phyloP scores from a whole-genome alignment of 2,329 filamentous ascomycete genomes.

The Colletotrichum sp. region DNA sequence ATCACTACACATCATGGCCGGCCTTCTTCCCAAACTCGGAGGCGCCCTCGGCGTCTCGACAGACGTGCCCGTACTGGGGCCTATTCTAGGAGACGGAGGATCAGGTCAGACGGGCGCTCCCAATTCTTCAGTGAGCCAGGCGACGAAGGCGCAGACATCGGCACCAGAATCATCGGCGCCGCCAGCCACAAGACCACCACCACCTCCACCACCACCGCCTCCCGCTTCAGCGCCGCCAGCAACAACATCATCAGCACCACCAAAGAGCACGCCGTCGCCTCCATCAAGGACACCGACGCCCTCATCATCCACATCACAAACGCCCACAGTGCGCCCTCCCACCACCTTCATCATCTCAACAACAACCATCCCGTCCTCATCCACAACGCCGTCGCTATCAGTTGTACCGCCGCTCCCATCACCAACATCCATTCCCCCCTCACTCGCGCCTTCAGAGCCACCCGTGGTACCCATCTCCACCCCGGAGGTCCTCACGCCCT shows the following conservation, averaged over 20 bases:
- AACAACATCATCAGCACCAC: neutral
- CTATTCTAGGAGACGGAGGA: neutral
- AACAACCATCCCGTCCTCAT: neutral
- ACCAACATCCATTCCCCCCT: neutral
- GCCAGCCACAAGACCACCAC: neutral
- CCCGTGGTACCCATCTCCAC: neutral
- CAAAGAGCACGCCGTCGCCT: neutral
- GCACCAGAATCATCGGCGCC: neutral
- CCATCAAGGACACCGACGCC: neutral
- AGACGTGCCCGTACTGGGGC: neutral
- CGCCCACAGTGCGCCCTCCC: neutral
- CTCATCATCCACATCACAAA: neutral
- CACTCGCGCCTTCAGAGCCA: neutral
- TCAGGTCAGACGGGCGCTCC: neutral
- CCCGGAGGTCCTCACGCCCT: neutral
- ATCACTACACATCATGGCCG: slow-evolving; percentile 9
- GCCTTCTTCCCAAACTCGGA: neutral
- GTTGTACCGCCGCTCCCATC: neutral
- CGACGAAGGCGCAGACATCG: neutral
- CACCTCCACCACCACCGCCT: neutral
- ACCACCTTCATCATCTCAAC: slow-evolving; percentile 16
- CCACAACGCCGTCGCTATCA: neutral
- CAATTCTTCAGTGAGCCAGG: neutral
- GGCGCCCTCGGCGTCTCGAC: neutral
- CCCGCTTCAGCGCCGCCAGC: neutral